phyloP scores from a whole-genome alignment of 208 protist species.

The Trypanosoma mega region DNA sequence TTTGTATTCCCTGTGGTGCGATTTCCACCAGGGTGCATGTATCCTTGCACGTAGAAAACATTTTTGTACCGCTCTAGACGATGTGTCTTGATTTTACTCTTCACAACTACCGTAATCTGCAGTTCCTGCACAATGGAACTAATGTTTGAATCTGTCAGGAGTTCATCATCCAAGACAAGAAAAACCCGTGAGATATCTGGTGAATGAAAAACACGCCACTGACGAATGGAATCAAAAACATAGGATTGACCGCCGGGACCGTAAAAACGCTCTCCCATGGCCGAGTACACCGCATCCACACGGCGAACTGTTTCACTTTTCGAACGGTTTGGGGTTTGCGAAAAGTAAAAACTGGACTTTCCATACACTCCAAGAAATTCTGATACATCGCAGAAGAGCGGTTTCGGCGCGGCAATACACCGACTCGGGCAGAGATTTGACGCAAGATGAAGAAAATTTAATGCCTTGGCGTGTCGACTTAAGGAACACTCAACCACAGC shows the following conservation, averaged over 20 bases:
- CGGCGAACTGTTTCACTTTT: too few relatives aligned
- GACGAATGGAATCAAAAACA: conserved; percentile 29
- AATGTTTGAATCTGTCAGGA: neutral
- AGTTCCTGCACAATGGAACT: neutral
- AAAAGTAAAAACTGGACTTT: conserved; percentile 13
- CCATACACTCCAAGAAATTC: neutral
- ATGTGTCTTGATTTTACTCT: neutral
- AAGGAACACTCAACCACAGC: conserved; percentile 1
- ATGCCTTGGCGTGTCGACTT: neutral
- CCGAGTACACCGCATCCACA: conserved; percentile 14
- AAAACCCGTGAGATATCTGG: conserved; percentile 13
- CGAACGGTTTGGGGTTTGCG: neutral
- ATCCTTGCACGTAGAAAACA: conserved; percentile 36
- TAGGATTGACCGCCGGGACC: conserved; percentile 26
- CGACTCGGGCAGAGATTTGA: neutral
- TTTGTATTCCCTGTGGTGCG: conserved; percentile 23
- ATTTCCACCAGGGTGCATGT: conserved; percentile 37
- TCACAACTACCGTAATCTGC: conserved; percentile 11
- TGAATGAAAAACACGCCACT: conserved; percentile 33
- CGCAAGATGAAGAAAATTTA: conserved; percentile 3
- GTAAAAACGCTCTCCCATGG: conserved; percentile 15
- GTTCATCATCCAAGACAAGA: conserved; percentile 21
- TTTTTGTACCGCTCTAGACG: conserved; percentile 17
- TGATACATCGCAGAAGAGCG: conserved; percentile 10
- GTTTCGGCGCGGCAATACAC: neutral